Evolutionary conservation across 164 flowering plant genomes (phyloP).

Genomic region (Protea cynaroides): DNA sequence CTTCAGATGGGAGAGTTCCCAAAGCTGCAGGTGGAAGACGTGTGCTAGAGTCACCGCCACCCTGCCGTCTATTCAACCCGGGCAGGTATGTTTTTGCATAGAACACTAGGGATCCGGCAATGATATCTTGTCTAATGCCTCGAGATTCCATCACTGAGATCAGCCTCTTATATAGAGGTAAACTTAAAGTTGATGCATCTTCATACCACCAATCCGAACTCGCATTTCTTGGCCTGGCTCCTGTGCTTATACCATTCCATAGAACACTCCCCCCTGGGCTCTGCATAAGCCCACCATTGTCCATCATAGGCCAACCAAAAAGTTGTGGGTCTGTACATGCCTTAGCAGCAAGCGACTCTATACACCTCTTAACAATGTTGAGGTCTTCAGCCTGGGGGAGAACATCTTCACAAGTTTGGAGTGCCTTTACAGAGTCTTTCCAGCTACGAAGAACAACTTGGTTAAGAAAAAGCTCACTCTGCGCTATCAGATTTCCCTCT

Average conservation of each 20-base stretch:
- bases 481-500: conserved; percentile 70
- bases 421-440: conserved; percentile 85
- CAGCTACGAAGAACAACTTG: conserved; percentile 70
- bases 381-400: conserved; percentile 79
- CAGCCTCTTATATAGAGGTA: conserved; percentile 67
- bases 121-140: conserved; percentile 60
- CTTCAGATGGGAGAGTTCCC: conserved; percentile 50
- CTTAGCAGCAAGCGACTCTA: conserved; percentile 66
- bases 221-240: conserved; percentile 64
- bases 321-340: conserved; percentile 81
- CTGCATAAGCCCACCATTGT: conserved; percentile 79
- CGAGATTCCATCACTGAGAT: conserved; percentile 74
- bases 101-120: conserved; percentile 62
- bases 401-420: conserved; percentile 71
- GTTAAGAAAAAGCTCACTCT: conserved; percentile 71
- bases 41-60: no score
- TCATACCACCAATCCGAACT: conserved; percentile 96
- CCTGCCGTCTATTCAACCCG: conserved; percentile 55
- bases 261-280: conserved; percentile 90
- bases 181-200: conserved; percentile 65
- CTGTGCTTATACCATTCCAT: conserved; percentile 97
- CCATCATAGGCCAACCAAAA: conserved; percentile 84
- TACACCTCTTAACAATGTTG: conserved; percentile 60
- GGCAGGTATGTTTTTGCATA: conserved; percentile 80
- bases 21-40: neutral